These are phyloP conservation scores for Grifola frondosa DNA, from an alignment of 1,284 basidiomycete genomes.

Conservation along the genomic window DNA sequence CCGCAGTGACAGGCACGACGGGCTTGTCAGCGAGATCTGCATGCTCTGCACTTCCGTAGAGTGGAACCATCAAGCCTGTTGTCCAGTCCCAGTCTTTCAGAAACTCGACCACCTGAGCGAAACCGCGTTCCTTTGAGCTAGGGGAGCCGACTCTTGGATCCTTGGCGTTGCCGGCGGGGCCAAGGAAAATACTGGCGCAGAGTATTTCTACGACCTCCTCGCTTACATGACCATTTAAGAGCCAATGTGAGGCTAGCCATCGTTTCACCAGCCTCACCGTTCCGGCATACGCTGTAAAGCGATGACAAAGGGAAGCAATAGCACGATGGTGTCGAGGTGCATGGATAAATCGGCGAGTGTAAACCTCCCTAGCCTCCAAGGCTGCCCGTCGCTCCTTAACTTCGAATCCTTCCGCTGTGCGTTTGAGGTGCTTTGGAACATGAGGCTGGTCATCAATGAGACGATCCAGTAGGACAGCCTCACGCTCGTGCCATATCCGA, in stretches of 20 bases:
- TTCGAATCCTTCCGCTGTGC: conserved; percentile 32
- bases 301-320: conserved; percentile 78
- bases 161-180: conserved; percentile 25
- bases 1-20: conserved; percentile 33
- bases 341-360: conserved; percentile 73
- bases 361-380: conserved; percentile 62
- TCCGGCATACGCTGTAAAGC: conserved; percentile 76
- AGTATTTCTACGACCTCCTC: conserved; percentile 86
- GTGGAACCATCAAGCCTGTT: conserved; percentile 57
- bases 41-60: conserved; percentile 45
- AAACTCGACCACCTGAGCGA: conserved; percentile 74
- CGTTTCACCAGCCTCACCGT: conserved; percentile 89
- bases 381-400: conserved; percentile 56
- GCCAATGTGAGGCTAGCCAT: conserved; percentile 92
- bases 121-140: conserved; percentile 77
- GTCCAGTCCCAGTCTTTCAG: conserved; percentile 87
- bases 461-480: conserved; percentile 77
- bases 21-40: conserved; percentile 6
- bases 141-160: conserved; percentile 43
- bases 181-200: conserved; percentile 65
- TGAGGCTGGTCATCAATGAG: conserved; percentile 49
- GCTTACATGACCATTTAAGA: conserved; percentile 67
- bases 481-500: conserved; percentile 87
- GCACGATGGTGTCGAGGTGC: conserved; percentile 85
- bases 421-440: conserved; percentile 39